Percentiles rank a stretch among this genome's conserved stretches.
Conservation (phyloP, 1,284 basidiomycete genomes). For the Cystobasidium sp. region DNA sequence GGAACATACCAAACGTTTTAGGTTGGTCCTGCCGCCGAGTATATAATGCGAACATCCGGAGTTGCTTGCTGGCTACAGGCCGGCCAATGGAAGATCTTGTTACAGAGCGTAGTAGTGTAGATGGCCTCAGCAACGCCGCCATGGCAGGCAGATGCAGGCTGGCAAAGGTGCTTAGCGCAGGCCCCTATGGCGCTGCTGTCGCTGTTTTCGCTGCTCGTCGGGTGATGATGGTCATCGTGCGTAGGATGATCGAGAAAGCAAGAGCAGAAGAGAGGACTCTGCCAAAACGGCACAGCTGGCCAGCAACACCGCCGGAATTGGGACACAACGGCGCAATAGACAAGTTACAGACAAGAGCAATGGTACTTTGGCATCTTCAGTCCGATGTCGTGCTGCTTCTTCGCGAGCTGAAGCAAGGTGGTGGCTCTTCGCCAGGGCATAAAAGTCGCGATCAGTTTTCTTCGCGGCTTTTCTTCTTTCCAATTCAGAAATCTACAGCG, state of each 20-base stretch:
- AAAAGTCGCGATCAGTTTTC: not conserved
- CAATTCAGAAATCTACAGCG: conserved; percentile 27
- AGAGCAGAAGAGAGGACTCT: not conserved
- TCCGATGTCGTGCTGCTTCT: no score
- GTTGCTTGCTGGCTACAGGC: not conserved
- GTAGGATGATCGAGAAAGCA: not conserved
- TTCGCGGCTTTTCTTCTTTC: conserved; percentile 12
- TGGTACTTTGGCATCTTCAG: no score
- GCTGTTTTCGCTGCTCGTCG: not conserved
- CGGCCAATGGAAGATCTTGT: not conserved
- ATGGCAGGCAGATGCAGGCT: conserved; percentile 1
- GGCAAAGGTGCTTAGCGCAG: not conserved
- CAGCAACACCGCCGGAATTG: not conserved
- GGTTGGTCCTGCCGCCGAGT: conserved; percentile 56
- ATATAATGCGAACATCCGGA: conserved; percentile 57
- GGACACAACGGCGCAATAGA: no score
- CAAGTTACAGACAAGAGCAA: no score
- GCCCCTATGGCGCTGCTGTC: not conserved
- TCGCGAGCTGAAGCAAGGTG: no score
- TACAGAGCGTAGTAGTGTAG: not conserved
- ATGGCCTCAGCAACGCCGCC: conserved; percentile 10
- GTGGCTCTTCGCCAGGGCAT: no score
- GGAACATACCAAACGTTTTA: conserved; percentile 58
- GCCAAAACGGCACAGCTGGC: not conserved
- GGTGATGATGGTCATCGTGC: not conserved